Evolutionary conservation across 768 basidiomycete genomes (phyloP).

Genomic region (Collybia sordida): DNA sequence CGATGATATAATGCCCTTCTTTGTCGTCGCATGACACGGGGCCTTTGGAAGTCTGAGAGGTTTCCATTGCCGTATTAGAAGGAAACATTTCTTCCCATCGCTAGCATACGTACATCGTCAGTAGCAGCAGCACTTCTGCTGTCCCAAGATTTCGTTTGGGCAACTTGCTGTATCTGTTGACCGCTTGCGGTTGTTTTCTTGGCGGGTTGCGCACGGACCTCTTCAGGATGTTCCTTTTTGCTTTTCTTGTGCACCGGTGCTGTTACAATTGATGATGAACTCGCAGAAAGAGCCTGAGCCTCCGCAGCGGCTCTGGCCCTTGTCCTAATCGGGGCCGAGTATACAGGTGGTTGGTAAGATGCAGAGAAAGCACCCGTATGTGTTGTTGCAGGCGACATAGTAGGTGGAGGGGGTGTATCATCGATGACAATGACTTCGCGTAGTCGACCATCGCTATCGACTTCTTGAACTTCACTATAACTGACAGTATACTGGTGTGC

Average conservation of each 20-base stretch:
- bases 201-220: constrained; percentile 63
- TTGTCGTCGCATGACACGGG: constrained; percentile 89
- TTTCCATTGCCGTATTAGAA: constrained; percentile 21
- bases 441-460: constrained; percentile 73
- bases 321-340: constrained; percentile 76
- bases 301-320: constrained; percentile 86
- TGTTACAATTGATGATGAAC: constrained; percentile 61
- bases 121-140: constrained; percentile 62
- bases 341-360: constrained; percentile 77
- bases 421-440: constrained; percentile 92
- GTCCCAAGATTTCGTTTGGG: constrained; percentile 64
- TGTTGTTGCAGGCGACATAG: constrained; percentile 73
- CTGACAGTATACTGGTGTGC: constrained; percentile 78
- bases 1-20: constrained; percentile 98
- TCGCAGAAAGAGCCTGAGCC: constrained; percentile 73
- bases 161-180: constrained; percentile 49
- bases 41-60: constrained; percentile 60
- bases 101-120: constrained; percentile 59
- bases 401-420: constrained; percentile 84
- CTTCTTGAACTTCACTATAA: constrained; percentile 87
- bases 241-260: constrained; percentile 81
- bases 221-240: constrained; percentile 75
- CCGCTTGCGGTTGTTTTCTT: constrained; percentile 59
- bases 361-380: constrained; percentile 72
- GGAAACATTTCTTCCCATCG: constrained; percentile 16